phyloP scores from a whole-genome alignment of 1,284 basidiomycete species.

The Papiliotrema flavescens region DNA sequence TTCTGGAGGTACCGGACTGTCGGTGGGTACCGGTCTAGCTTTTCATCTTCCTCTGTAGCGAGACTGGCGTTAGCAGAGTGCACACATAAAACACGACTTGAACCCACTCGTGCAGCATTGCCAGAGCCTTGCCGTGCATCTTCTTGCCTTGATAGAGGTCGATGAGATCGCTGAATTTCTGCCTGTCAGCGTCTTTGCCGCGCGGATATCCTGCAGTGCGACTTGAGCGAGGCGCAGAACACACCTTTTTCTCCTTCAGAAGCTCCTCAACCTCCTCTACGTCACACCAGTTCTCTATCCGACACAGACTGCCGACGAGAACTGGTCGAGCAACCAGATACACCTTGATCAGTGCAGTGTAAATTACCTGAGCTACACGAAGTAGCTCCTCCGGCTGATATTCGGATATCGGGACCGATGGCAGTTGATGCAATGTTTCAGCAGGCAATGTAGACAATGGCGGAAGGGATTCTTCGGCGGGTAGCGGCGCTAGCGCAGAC shows the following conservation, averaged over 20 bases:
- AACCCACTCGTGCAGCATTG: constrained; percentile 73
- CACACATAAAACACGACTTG: neutral
- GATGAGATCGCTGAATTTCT: constrained; percentile 89
- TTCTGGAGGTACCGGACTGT: constrained; percentile 89
- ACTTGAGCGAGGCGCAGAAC: constrained; percentile 14
- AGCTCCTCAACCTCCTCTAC: constrained; percentile 91
- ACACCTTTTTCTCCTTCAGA: constrained; percentile 71
- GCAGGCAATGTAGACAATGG: constrained; percentile 52
- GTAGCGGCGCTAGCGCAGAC: constrained; percentile 64
- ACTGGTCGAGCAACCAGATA: constrained; percentile 81
- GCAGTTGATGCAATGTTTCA: constrained; percentile 64
- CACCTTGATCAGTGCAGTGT: constrained; percentile 92
- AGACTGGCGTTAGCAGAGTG: constrained; percentile 54
- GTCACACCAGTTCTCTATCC: constrained; percentile 95
- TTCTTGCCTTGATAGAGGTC: constrained; percentile 91
- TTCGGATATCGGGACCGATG: constrained; percentile 64
- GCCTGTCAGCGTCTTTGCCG: neutral
- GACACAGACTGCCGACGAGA: constrained; percentile 80
- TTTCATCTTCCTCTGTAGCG: constrained; percentile 72
- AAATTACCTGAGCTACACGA: constrained; percentile 85
- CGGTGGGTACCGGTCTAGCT: constrained; percentile 73
- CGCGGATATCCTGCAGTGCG: neutral
- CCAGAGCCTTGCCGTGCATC: constrained; percentile 87
- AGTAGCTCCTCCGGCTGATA: constrained; percentile 76
- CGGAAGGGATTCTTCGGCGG: constrained; percentile 44